phyloP scores from a whole-genome alignment of 768 basidiomycete genomes.

The Dendrothele bispora region DNA sequence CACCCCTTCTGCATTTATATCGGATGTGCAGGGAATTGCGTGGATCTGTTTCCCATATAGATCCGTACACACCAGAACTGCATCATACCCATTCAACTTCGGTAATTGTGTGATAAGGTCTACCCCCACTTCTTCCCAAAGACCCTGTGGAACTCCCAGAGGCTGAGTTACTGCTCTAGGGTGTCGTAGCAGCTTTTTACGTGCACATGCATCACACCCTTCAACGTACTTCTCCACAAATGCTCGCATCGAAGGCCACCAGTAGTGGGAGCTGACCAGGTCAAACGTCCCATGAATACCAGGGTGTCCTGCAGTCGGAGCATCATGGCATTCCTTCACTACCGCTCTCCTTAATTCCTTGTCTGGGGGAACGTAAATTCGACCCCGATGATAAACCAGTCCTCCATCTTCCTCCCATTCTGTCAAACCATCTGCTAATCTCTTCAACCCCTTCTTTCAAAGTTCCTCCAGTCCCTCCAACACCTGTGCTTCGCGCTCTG shows the following conservation, averaged over 20 bases:
- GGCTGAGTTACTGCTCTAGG: background rate
- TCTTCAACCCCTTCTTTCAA: too few species aligned
- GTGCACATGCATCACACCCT: slow-evolving; percentile 23
- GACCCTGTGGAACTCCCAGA: slow-evolving; percentile 5
- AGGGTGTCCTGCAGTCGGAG: too few species aligned
- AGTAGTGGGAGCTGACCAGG: too few species aligned
- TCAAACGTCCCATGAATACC: too few species aligned
- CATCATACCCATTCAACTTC: slow-evolving; percentile 9
- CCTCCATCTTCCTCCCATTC: too few species aligned
- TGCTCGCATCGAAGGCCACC: slow-evolving; percentile 21
- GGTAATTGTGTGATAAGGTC: slow-evolving; percentile 26
- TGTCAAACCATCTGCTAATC: too few species aligned
- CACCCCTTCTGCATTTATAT: slow-evolving; percentile 14
- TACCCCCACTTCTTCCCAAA: slow-evolving; percentile 20
- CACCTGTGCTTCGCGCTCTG: too few species aligned
- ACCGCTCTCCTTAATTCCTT: too few species aligned
- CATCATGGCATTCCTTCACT: too few species aligned
- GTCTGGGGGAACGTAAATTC: too few species aligned
- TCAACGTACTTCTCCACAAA: slow-evolving; percentile 25
- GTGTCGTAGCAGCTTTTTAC: slow-evolving; percentile 2
- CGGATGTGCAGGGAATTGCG: slow-evolving; percentile 19
- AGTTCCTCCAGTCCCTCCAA: too few species aligned
- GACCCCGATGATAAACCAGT: too few species aligned
- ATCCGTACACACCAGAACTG: slow-evolving; percentile 17
- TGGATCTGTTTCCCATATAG: slow-evolving; percentile 26